phyloP scores from a whole-genome alignment of 495 filamentous ascomycete genomes.

The Amniculicola lignicola region DNA sequence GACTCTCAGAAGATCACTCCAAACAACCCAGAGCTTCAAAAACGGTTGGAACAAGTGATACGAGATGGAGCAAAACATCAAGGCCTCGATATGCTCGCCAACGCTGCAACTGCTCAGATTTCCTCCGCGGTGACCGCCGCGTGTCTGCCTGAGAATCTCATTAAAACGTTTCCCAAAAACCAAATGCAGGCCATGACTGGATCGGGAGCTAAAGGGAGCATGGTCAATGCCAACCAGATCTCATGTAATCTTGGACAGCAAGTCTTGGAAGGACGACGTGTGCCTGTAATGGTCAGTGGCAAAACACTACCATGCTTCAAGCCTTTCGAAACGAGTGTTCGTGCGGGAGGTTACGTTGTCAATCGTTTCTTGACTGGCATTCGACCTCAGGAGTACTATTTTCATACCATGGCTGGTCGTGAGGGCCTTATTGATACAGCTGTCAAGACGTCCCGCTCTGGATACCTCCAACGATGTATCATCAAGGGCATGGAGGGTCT shows the following conservation, averaged over 20 bases:
- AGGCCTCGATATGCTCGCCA: constrained; percentile 81
- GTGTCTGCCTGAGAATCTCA: constrained; percentile 77
- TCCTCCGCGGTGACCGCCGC: constrained; percentile 73
- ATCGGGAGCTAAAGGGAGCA: constrained; percentile 89
- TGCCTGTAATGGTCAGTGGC: constrained; percentile 96
- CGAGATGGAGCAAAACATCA: constrained; percentile 87
- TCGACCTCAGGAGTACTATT: constrained; percentile 96
- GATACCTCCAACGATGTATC: constrained; percentile 94
- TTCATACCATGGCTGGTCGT: constrained; percentile 98
- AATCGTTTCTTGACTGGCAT: constrained; percentile 98
- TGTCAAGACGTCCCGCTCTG: constrained; percentile 95
- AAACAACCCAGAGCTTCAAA: constrained; percentile 65
- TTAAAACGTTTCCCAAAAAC: constrained; percentile 91
- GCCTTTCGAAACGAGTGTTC: constrained; percentile 81
- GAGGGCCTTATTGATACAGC: constrained; percentile 99
- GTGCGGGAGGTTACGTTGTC: constrained; percentile 91
- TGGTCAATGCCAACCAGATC: constrained; percentile 95
- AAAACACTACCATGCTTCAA: constrained; percentile 94
- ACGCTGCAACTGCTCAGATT: constrained; percentile 63
- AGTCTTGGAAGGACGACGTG: constrained; percentile 88
- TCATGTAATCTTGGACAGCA: constrained; percentile 97
- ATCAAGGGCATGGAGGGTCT: constrained; percentile 99
- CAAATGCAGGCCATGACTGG: constrained; percentile 99
- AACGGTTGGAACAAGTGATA: constrained; percentile 81
- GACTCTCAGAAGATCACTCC: constrained; percentile 56